Conservation (phyloP, 2,329 filamentous ascomycete species). For the Calcarisporium arbuscula region DNA sequence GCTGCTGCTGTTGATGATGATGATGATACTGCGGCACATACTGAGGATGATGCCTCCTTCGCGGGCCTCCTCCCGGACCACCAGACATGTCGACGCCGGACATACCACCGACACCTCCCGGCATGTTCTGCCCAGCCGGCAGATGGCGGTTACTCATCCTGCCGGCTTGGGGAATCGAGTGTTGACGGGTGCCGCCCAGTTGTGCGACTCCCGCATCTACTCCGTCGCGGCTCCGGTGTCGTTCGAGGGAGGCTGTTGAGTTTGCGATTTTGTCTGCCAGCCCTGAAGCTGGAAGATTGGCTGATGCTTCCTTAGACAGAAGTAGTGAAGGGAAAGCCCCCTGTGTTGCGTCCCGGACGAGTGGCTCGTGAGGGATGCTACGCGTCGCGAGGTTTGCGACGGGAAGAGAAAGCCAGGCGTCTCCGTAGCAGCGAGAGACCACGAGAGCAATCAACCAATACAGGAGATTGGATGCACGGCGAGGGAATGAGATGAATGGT, state of each 20-base stretch:
- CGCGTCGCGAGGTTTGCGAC: no score
- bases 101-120: conserved; percentile 32
- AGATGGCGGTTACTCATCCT: conserved; percentile 74
- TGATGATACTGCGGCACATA: conserved; percentile 31
- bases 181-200: conserved; percentile 26
- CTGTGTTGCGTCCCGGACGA: no score
- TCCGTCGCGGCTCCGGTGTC: conserved; percentile 10
- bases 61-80: conserved; percentile 29
- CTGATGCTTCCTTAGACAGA: no score
- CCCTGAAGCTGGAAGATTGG: neutral
- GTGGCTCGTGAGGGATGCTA: no score
- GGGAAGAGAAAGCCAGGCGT: no score
- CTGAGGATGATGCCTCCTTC: conserved; percentile 29
- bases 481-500: no score
- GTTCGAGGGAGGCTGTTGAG: neutral
- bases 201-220: conserved; percentile 26
- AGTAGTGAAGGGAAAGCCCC: no score
- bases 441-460: no score
- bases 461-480: no score
- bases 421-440: no score
- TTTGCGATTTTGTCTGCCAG: no score
- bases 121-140: conserved; percentile 66
- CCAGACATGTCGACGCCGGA: conserved; percentile 27
- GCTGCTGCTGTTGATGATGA: conserved; percentile 34
- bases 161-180: conserved; percentile 52